Evolutionary conservation across 495 filamentous ascomycete species (phyloP), one percentile per base, ranked within the genome.

Genomic region (Penicillium goetzii): DNA sequence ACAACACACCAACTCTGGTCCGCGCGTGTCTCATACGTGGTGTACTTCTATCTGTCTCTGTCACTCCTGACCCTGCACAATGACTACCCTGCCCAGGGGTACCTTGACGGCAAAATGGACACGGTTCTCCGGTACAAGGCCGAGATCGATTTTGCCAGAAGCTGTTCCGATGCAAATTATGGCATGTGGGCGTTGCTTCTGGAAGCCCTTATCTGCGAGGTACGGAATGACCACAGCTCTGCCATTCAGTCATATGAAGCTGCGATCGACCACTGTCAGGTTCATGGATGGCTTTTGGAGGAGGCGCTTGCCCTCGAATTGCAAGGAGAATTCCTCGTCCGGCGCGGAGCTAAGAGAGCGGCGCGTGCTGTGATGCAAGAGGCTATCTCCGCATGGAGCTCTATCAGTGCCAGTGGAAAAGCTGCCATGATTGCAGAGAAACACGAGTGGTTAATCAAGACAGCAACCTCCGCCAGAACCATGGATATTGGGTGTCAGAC

Each of bases 271-370:
- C 91, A 96, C 74, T 88, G 89, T 45, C 84, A 92, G 61, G 81
- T 93, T 45, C 84, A 96, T 72, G 86, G 85, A 57, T 92, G 92
- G 72, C 74, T 85, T 12, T 82, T 96, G 45, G 93, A 96, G 65
- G 90, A 96, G 69, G 93, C 90, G 0, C 83, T 93, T 23, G 84
- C 88, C 8, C 88, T 90, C 68, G 92, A 96, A 75, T 72, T 96
- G 40, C 80, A 84, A 56, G 83, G 86, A 1, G 90, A 89, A 32
- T 92, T 89, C 63, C 86, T 92, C 60, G 79, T 92, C 49, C 81
- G 92, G 41, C 84, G 85, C 62, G 86, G 85, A 8, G 88, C 90
- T 5, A 87, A 88, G 53, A 75, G 93, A 61, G 89, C 91, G 40
- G 93, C 91, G 38, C 86, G 89, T 51, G 82, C 85, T 25, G 81